These are phyloP conservation scores for Rhizophora mangle DNA, from an alignment of 345 rosid species.

Conservation along the genomic window DNA sequence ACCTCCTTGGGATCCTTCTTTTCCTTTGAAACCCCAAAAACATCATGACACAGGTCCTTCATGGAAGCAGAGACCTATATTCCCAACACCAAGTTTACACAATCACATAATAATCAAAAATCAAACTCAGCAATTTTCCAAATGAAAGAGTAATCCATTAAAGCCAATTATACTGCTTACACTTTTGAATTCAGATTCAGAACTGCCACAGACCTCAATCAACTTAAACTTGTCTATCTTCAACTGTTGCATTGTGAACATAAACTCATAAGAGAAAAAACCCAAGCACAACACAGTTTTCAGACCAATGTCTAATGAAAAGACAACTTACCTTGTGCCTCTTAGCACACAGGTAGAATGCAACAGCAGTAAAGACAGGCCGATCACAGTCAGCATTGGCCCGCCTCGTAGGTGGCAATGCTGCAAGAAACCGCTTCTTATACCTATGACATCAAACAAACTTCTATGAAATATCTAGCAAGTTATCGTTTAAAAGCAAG, in stretches of 20 bases:
- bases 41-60: slow-evolving; percentile 67
- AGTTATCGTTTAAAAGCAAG: too few species aligned
- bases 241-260: slow-evolving; percentile 46
- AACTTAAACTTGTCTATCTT: slow-evolving; percentile 75
- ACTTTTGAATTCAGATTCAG: slow-evolving; percentile 75
- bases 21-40: slow-evolving; percentile 41
- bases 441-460: slow-evolving; percentile 37
- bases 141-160: neutral
- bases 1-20: slow-evolving; percentile 56
- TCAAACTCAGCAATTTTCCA: neutral
- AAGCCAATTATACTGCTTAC: slow-evolving; percentile 41
- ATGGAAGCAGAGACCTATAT: slow-evolving; percentile 58
- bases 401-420: slow-evolving; percentile 66
- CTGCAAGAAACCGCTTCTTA: slow-evolving; percentile 73
- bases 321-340: slow-evolving; percentile 51
- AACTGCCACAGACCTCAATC: slow-evolving; percentile 88
- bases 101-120: neutral
- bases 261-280: neutral
- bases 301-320: neutral
- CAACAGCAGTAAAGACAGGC: slow-evolving; percentile 85
- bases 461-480: neutral
- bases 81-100: neutral
- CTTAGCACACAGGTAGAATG: slow-evolving; percentile 83
- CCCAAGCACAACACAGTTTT: neutral
- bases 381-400: slow-evolving; percentile 70